Base-by-base conservation (phyloP, 2,329 filamentous ascomycete species). In the Calonectria pseudoreteaudii region DNA sequence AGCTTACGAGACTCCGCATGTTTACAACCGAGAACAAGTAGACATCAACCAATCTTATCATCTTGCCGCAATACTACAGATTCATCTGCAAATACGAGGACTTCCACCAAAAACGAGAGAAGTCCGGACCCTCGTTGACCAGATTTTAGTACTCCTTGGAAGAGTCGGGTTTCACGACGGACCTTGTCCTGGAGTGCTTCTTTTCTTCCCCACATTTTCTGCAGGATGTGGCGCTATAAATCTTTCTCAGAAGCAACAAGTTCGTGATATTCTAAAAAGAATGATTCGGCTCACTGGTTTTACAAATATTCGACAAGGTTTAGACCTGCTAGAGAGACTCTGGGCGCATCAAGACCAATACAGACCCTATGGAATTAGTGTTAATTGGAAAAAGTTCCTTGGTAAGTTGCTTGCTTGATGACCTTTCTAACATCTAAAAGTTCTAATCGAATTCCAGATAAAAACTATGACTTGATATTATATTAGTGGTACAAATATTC, bases 151-250 rank as follows among this genome's bases (percentile, higher is more conserved):
- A 4, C 52, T 71, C 7, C 30, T 67, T 4, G 30, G 52, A 16
- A 38, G 26, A 1, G 31, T 67, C 23, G 23, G 41, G 5, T 20
- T 71, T 20, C 18, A 60, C 7, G 7, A 50, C 9, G 70, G 70
- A 4, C 64, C 70, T 23, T 71, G 70, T 28, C 31, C 34, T 5
- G 70, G 62, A 3, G 50, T 71, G 11, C 64, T 71, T 26, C 18
- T 71, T 3, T 65, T 71, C 2, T 71, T 71, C 31, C 70, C 70
- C 1, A 20, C 66, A 5, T 71, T 71, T 30, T 71, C 70, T 44
- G 70, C 70, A 2, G 64, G 70, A 4, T 71, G 70, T 36, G 64
- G 70, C 8, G 70, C 70, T 3, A 44, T 58, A 4, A 52, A 16
- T 26, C 1, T 8, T 11, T 16, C 18, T 1, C 53, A 71, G 2